Percentiles rank a stretch among this genome's conserved stretches.
phyloP scores from a whole-genome alignment of 129 eudicot genomes.

The Daucus carota region DH1_v3.0 NC_030385.2:40463001-40463500 shows the following conservation, averaged over 20 bases:
- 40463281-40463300: constrained; percentile 1
- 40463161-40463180: not conserved
- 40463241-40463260: not conserved
- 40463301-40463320: not conserved
- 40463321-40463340: constrained; percentile 1
- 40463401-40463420: not conserved
- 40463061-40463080: not conserved
- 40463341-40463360: not conserved
- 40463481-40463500: not conserved
- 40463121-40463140: not conserved
- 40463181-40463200: not conserved
- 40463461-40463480: not conserved
- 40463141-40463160: not conserved
- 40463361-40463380: not conserved
- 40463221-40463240: not conserved
- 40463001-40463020: not conserved
- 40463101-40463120: not conserved
- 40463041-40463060: not conserved
- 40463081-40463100: not conserved
- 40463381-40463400: not conserved
- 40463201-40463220: not conserved
- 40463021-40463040: not conserved
- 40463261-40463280: not conserved
- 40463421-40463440: not conserved
- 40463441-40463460: not conserved